Evolutionary conservation across 1,139 yeast species (phyloP).

Genomic region (Scheffersomyces insectosa): DNA sequence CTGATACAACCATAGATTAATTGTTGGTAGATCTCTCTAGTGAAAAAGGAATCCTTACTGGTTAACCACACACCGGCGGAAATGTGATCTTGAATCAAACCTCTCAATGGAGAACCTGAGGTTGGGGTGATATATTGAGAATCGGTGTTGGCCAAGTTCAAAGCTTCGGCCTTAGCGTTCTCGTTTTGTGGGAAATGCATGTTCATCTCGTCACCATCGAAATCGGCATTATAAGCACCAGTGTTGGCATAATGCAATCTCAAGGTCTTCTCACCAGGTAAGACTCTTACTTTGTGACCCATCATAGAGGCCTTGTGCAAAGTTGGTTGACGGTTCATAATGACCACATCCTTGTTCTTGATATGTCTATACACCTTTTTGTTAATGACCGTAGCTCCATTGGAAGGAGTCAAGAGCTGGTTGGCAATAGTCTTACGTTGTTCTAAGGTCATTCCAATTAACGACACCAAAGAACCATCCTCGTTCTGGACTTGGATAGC

Average conservation of each 20-base stretch:
- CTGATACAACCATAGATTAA: slow-evolving; percentile 90
- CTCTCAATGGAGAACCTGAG: slow-evolving; percentile 97
- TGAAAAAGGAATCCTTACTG: slow-evolving; percentile 85
- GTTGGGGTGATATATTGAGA: slow-evolving; percentile 98
- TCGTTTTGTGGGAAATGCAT: slow-evolving; percentile 99
- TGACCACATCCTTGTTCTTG: slow-evolving; percentile 89
- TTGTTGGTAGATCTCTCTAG: slow-evolving; percentile 91
- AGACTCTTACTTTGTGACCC: slow-evolving; percentile 97
- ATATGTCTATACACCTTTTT: slow-evolving; percentile 95
- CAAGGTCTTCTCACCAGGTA: slow-evolving; percentile 96
- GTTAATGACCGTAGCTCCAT: slow-evolving; percentile 57
- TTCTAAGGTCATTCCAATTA: slow-evolving; percentile 86
- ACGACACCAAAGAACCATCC: slow-evolving; percentile 84
- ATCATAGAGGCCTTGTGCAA: slow-evolving; percentile 99
- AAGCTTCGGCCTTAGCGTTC: slow-evolving; percentile 95
- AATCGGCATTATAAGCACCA: slow-evolving; percentile 98
- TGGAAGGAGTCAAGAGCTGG: slow-evolving; percentile 86
- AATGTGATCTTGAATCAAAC: slow-evolving; percentile 97
- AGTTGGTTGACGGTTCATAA: slow-evolving; percentile 99
- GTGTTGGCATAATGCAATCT: slow-evolving; percentile 98
- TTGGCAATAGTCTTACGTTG: slow-evolving; percentile 97
- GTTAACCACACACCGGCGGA: slow-evolving; percentile 99
- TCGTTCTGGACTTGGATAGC: slow-evolving; percentile 95
- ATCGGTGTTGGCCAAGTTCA: slow-evolving; percentile 92
- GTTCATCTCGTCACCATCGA: slow-evolving; percentile 99